Conservation (phyloP, 495 filamentous ascomycete genomes). For the Copromyces sp. region DNA sequence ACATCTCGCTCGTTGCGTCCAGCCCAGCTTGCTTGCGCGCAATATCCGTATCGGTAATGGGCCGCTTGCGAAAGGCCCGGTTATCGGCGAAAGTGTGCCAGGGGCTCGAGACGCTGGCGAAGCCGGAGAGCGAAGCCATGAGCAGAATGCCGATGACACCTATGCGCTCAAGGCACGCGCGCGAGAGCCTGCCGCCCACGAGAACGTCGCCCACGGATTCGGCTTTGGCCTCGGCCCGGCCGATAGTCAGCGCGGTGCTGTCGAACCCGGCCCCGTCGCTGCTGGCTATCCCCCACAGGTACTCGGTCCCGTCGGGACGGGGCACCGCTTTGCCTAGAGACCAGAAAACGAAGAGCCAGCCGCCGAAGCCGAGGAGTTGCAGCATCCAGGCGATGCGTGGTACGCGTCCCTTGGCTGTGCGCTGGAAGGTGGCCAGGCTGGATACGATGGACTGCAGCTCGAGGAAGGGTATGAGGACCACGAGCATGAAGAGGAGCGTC, state of each 20-base stretch:
- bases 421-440: conserved; percentile 38
- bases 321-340: conserved; percentile 56
- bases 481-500: conserved; percentile 52
- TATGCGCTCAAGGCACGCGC: conserved; percentile 68
- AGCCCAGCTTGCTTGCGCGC: conserved; percentile 62
- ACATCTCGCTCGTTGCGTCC: conserved; percentile 65
- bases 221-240: conserved; percentile 16
- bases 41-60: conserved; percentile 59
- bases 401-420: conserved; percentile 37
- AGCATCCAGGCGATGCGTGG: conserved; percentile 46
- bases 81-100: conserved; percentile 69
- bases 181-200: conserved; percentile 42
- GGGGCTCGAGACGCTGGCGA: conserved; percentile 67
- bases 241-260: conserved; percentile 18
- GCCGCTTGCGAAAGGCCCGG: conserved; percentile 28
- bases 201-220: neutral
- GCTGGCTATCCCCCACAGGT: neutral
- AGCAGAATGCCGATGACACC: conserved; percentile 72
- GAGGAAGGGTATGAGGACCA: conserved; percentile 59
- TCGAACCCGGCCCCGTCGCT: conserved; percentile 8
- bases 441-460: conserved; percentile 58
- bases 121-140: conserved; percentile 74
- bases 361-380: conserved; percentile 44
- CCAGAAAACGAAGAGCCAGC: conserved; percentile 66
- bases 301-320: neutral